Percentiles rank a stretch among this genome's conserved stretches.
Conservation (phyloP, 495 filamentous ascomycete species). For the Daldinia concentrica region DNA sequence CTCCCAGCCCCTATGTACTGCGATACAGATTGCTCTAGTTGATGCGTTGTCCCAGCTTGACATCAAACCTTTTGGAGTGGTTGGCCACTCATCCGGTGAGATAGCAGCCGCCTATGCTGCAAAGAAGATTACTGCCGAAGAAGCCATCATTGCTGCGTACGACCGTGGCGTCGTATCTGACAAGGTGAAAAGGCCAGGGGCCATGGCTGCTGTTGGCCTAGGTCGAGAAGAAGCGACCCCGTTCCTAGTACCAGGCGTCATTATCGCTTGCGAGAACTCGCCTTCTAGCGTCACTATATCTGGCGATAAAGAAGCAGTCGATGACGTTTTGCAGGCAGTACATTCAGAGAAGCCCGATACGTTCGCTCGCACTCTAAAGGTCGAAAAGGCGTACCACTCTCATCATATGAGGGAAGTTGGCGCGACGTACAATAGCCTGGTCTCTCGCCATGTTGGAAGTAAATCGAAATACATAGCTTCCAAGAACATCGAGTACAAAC, state of each 20-base stretch:
- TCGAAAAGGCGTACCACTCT: slow-evolving; percentile 66
- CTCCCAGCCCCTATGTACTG: slow-evolving; percentile 60
- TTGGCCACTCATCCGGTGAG: slow-evolving; percentile 71
- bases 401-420: slow-evolving; percentile 53
- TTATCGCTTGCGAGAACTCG: slow-evolving; percentile 59
- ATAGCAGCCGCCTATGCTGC: slow-evolving; percentile 62
- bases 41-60: slow-evolving; percentile 55
- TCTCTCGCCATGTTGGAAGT: slow-evolving; percentile 29
- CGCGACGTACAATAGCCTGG: neutral
- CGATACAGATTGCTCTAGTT: slow-evolving; percentile 60
- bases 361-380: slow-evolving; percentile 55
- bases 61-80: slow-evolving; percentile 55
- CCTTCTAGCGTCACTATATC: slow-evolving; percentile 58
- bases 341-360: slow-evolving; percentile 54
- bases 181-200: slow-evolving; percentile 51
- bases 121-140: slow-evolving; percentile 46
- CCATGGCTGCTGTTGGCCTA: slow-evolving; percentile 47
- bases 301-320: slow-evolving; percentile 53
- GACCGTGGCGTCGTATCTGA: slow-evolving; percentile 60
- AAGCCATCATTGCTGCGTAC: slow-evolving; percentile 63
- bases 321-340: slow-evolving; percentile 42
- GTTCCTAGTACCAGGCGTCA: slow-evolving; percentile 46
- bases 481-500: neutral
- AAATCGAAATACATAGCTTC: slow-evolving; percentile 37
- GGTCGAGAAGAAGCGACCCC: slow-evolving; percentile 55